These are phyloP conservation scores for Schizophyllum commune DNA, from an alignment of 1,284 basidiomycete species.

Conservation along the genomic window DNA sequence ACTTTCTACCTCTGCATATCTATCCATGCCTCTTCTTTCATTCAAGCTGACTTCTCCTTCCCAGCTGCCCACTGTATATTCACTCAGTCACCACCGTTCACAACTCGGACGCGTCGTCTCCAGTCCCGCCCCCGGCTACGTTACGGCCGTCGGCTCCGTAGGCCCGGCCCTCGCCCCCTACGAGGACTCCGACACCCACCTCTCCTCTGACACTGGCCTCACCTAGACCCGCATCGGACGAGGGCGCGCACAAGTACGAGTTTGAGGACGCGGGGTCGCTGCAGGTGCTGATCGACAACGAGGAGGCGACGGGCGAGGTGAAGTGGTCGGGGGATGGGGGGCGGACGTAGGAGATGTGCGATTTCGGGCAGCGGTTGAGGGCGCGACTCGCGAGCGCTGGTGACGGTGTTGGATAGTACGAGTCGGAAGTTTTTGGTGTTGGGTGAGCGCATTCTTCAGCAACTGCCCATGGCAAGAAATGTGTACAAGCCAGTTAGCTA, in stretches of 20 bases:
- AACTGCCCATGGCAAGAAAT: conserved; percentile 10
- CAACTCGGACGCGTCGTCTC: conserved; percentile 92
- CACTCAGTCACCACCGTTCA: conserved; percentile 88
- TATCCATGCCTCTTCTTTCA: too few species aligned
- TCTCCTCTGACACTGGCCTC: conserved; percentile 85
- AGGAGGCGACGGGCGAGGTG: conserved; percentile 68
- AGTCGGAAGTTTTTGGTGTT: conserved; percentile 89
- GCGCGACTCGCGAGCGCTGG: conserved; percentile 65
- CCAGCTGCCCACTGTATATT: conserved; percentile 76
- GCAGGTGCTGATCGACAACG: conserved; percentile 82
- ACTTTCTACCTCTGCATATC: conserved; percentile 86
- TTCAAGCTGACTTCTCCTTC: neutral
- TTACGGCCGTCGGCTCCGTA: conserved; percentile 92
- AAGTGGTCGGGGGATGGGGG: conserved; percentile 87
- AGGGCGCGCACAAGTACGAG: conserved; percentile 88
- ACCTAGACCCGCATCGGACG: conserved; percentile 76
- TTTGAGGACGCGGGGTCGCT: conserved; percentile 90
- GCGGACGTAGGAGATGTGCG: conserved; percentile 67
- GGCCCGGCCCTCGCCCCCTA: conserved; percentile 71
- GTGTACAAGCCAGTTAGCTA: neutral
- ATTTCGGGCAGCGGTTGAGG: conserved; percentile 69
- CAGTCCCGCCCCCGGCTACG: conserved; percentile 87
- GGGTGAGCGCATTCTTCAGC: too few species aligned
- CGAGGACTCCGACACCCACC: conserved; percentile 88
- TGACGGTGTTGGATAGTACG: conserved; percentile 87